These are phyloP conservation scores for Climacium dendroides DNA, from an alignment of 225 moss, liverwort and hornwort genomes.

Conservation along the genomic window DNA sequence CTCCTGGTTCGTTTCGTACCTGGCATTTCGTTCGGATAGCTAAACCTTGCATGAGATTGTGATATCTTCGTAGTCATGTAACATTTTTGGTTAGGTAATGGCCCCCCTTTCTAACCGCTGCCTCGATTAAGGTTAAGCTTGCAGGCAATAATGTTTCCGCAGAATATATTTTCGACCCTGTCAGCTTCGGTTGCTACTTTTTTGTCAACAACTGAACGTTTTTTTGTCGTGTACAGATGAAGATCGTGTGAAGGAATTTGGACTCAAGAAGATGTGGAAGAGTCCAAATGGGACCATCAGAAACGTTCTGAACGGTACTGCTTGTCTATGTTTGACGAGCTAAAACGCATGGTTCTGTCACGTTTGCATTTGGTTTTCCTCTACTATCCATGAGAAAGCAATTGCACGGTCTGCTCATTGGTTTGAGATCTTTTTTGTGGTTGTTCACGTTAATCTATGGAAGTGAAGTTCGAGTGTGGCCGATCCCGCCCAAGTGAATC, in stretches of 20 bases:
- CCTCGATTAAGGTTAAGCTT: neutral
- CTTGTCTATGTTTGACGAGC: neutral
- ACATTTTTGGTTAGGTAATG: neutral
- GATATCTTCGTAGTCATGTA: neutral
- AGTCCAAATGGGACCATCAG: conserved; percentile 96
- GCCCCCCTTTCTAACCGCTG: neutral
- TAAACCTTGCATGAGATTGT: neutral
- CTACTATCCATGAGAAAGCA: neutral
- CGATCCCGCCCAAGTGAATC: neutral
- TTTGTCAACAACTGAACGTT: neutral
- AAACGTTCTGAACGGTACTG: conserved; percentile 60
- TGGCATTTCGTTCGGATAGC: neutral
- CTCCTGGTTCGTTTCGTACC: conserved; percentile 44
- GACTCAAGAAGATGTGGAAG: conserved; percentile 88
- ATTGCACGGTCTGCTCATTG: neutral
- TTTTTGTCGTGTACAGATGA: conserved; percentile 41
- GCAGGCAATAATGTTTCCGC: neutral
- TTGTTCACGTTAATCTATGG: neutral
- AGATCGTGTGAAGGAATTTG: conserved; percentile 73
- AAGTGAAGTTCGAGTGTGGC: neutral
- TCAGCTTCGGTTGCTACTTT: neutral
- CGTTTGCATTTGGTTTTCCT: neutral
- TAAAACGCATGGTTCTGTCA: neutral
- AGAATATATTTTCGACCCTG: neutral
- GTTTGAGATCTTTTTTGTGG: neutral